Conservation (phyloP, 179 eudicot genomes). For the Spergularia azorica region DNA sequence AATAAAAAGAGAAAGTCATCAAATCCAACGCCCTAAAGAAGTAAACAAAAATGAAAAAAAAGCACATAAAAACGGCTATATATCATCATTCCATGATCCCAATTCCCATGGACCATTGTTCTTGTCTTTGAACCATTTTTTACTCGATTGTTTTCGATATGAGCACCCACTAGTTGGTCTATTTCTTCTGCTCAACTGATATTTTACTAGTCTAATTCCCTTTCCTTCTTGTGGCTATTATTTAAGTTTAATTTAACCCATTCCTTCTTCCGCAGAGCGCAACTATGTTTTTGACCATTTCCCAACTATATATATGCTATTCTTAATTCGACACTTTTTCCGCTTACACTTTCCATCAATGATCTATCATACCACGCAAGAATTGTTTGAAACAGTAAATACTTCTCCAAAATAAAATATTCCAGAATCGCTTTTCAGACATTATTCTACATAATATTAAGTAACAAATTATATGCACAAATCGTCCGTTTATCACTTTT, state of each 20-base stretch:
- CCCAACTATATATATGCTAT: not conserved
- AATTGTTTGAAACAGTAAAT: too few species aligned
- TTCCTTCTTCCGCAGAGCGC: too few species aligned
- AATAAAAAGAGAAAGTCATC: not conserved
- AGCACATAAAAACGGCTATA: slow-evolving; percentile 19
- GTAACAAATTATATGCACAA: too few species aligned
- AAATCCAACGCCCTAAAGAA: not conserved
- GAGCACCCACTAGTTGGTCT: not conserved
- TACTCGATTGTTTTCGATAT: not conserved
- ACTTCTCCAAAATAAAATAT: too few species aligned
- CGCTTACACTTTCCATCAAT: not conserved
- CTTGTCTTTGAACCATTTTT: not conserved
- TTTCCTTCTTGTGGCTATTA: not conserved
- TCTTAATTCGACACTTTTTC: not conserved
- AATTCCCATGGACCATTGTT: not conserved
- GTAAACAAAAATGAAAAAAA: not conserved
- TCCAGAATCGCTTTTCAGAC: too few species aligned
- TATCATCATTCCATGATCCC: not conserved
- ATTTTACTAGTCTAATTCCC: not conserved
- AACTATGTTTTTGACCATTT: too few species aligned
- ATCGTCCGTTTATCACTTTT: too few species aligned
- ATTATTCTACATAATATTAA: too few species aligned
- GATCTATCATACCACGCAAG: too few species aligned
- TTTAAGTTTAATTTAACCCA: not conserved
- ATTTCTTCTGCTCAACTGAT: not conserved